These are phyloP conservation scores for Podospora australis DNA, from an alignment of 495 filamentous ascomycete genomes.

Conservation along the genomic window DNA sequence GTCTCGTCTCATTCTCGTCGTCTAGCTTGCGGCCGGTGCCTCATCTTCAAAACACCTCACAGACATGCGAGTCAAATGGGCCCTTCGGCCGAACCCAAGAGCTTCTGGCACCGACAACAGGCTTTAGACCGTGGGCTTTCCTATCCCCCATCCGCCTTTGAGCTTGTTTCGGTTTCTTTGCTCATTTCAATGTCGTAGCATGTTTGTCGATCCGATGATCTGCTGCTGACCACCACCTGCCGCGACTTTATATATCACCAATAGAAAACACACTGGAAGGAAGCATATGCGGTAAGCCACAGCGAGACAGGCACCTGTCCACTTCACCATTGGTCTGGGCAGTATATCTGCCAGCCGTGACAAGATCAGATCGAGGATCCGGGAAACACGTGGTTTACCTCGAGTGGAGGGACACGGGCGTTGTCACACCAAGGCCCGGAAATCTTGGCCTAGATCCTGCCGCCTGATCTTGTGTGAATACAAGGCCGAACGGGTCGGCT, in stretches of 20 bases:
- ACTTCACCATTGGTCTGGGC: background rate
- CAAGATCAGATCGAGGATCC: conserved; percentile 1
- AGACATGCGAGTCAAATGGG: background rate
- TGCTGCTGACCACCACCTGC: background rate
- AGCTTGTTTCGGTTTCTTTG: background rate
- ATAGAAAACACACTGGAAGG: background rate
- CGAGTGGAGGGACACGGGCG: background rate
- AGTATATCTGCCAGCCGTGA: background rate
- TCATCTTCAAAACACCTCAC: background rate
- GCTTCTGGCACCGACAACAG: background rate
- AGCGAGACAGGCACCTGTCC: background rate
- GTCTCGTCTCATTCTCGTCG: background rate
- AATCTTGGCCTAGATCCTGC: conserved; percentile 1
- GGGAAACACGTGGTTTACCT: conserved; percentile 6
- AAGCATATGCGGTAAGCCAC: background rate
- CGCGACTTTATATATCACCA: too few species aligned
- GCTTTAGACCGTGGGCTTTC: background rate
- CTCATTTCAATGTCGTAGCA: background rate
- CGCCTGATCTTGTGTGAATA: conserved; percentile 4
- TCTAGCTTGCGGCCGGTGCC: background rate
- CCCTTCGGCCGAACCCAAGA: conserved; percentile 2
- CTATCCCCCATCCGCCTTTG: too few species aligned
- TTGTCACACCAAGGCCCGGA: background rate
- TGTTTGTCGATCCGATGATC: background rate
- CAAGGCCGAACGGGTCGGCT: too few species aligned